A percentile compares a stretch with the other conserved stretches of the same genome.
phyloP scores from a whole-genome alignment of 192 early-diverging fungal genomes.

The Coemansia brasiliensis region DNA sequence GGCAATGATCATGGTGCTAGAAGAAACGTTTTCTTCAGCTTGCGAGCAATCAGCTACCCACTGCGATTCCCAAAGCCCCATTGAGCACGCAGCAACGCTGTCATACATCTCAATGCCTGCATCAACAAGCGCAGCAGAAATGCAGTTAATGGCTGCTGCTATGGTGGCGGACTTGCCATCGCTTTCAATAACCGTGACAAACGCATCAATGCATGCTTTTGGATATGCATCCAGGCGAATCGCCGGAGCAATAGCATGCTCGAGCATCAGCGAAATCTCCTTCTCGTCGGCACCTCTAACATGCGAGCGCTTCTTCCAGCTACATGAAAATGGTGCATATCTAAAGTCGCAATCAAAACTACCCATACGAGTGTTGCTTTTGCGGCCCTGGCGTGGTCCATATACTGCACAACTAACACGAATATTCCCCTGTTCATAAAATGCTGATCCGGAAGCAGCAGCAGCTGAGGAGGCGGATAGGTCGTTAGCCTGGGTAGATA shows the following conservation, averaged over 20 bases:
- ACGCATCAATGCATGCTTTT: conserved; percentile 52
- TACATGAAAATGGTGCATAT: conserved; percentile 54
- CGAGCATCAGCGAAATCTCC: conserved; percentile 47
- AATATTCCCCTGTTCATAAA: conserved; percentile 53
- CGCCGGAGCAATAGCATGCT: conserved; percentile 49
- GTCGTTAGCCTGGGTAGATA: conserved; percentile 17
- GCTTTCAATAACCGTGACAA: conserved; percentile 56
- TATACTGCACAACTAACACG: conserved; percentile 57
- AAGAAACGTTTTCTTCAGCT: conserved; percentile 31
- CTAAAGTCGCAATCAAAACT: conserved; percentile 52
- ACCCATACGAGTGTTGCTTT: conserved; percentile 42
- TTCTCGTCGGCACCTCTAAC: conserved; percentile 45
- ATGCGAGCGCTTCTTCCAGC: conserved; percentile 42
- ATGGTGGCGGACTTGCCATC: conserved; percentile 56
- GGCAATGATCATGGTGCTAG: conserved; percentile 36
- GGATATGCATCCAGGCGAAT: conserved; percentile 56
- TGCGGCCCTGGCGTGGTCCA: conserved; percentile 47
- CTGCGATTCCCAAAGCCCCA: conserved; percentile 26
- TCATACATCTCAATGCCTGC: conserved; percentile 57
- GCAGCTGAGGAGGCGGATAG: conserved; percentile 19
- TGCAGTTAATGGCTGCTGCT: conserved; percentile 54
- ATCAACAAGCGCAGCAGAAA: conserved; percentile 53
- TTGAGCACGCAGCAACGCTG: conserved; percentile 52
- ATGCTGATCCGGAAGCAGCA: conserved; percentile 51
- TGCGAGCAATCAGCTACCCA: conserved; percentile 48